These are phyloP conservation scores for Sporothrix variecibatus DNA, from an alignment of 2,329 filamentous ascomycete species.

Conservation along the genomic window DNA sequence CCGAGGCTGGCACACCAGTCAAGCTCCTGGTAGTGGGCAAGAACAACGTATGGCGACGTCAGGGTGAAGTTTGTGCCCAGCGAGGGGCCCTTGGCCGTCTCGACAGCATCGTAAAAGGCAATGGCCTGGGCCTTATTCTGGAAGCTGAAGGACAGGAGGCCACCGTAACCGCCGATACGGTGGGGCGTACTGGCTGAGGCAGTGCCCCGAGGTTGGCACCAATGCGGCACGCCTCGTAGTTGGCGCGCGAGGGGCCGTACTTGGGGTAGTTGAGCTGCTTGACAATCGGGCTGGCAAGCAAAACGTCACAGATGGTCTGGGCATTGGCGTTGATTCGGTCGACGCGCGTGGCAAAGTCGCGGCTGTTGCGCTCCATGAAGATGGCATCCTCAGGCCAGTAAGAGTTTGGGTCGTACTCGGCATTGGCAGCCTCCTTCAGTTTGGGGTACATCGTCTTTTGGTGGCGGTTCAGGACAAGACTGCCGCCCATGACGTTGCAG, in stretches of 20 bases:
- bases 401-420: constrained; percentile 74
- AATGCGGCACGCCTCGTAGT: constrained; percentile 71
- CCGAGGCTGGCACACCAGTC: constrained; percentile 87
- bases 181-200: constrained; percentile 63
- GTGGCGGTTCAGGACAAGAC: constrained; percentile 64
- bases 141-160: constrained; percentile 83
- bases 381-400: constrained; percentile 94
- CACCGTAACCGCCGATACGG: constrained; percentile 80
- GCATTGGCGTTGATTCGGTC: constrained; percentile 83
- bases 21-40: constrained; percentile 89
- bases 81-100: constrained; percentile 91
- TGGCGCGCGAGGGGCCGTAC: constrained; percentile 55
- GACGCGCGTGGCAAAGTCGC: constrained; percentile 83
- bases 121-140: constrained; percentile 68
- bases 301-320: constrained; percentile 75
- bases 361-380: constrained; percentile 94
- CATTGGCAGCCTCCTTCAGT: constrained; percentile 66
- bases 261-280: constrained; percentile 88
- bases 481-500: constrained; percentile 97
- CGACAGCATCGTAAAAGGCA: constrained; percentile 80
- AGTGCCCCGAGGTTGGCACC: constrained; percentile 69
- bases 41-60: constrained; percentile 83
- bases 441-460: constrained; percentile 51
- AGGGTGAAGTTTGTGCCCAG: constrained; percentile 96
- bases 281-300: constrained; percentile 63